Conservation (phyloP, 202 grass and related monocot genomes). For the Saccharum hybrid region DNA sequence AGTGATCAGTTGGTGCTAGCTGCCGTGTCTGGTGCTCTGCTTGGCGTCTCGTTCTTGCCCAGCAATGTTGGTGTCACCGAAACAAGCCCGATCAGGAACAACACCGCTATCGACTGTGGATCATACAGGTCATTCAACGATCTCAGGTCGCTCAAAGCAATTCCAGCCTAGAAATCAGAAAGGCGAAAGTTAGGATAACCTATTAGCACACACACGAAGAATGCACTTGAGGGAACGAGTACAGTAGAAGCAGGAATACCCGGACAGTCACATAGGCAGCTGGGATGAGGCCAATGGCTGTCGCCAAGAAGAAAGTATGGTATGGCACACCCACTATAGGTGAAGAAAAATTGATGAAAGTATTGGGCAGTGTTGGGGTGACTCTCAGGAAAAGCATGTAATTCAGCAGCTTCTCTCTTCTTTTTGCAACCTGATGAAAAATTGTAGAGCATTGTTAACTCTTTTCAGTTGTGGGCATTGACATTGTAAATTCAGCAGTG, state of each 20-base stretch:
- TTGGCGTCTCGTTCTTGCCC: slow-evolving; percentile 60
- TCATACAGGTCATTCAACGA: slow-evolving; percentile 89
- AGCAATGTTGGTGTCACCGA: slow-evolving; percentile 81
- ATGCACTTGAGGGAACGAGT: background rate
- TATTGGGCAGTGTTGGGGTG: slow-evolving; percentile 95
- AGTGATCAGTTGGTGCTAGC: slow-evolving; percentile 47
- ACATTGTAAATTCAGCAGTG: slow-evolving; percentile 11
- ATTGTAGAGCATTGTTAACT: slow-evolving; percentile 6
- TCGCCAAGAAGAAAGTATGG: slow-evolving; percentile 79
- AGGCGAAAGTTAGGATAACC: background rate
- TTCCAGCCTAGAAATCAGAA: slow-evolving; percentile 74
- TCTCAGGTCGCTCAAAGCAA: slow-evolving; percentile 79
- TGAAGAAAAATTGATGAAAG: slow-evolving; percentile 98
- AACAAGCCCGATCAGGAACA: slow-evolving; percentile 90
- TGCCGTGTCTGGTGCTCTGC: slow-evolving; percentile 34
- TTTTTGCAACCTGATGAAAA: slow-evolving; percentile 69
- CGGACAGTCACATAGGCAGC: slow-evolving; percentile 88
- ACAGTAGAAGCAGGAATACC: slow-evolving; percentile 45
- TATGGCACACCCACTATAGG: slow-evolving; percentile 95
- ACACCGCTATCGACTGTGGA: slow-evolving; percentile 66
- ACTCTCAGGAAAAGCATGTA: slow-evolving; percentile 98
- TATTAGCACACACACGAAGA: background rate
- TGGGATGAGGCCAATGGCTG: slow-evolving; percentile 82
- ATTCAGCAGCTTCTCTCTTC: slow-evolving; percentile 87
- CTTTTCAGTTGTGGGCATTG: background rate